These are phyloP conservation scores for Aureobasidium lini DNA, from an alignment of 2,329 filamentous ascomycete species.

Conservation along the genomic window DNA sequence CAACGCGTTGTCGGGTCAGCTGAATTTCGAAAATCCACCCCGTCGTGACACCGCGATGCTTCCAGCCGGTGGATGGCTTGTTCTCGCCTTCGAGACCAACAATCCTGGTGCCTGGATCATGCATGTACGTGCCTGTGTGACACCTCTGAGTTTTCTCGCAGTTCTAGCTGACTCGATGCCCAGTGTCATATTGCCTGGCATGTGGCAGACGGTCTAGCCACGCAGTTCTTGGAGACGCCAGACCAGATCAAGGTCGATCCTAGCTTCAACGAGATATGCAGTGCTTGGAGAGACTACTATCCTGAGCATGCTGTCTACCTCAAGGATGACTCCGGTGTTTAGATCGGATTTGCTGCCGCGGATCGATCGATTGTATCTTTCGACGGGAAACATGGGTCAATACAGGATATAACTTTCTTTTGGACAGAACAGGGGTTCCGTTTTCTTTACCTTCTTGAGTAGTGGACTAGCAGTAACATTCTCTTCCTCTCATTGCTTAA, in stretches of 20 bases:
- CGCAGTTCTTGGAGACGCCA: conserved; percentile 27
- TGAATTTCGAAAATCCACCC: conserved; percentile 32
- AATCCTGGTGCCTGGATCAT: conserved; percentile 36
- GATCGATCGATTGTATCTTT: too few species aligned
- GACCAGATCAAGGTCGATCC: conserved; percentile 20
- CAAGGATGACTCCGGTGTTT: conserved; percentile 27
- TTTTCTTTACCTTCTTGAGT: too few species aligned
- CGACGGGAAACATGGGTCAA: too few species aligned
- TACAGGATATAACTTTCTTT: too few species aligned
- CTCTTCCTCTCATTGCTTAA: too few species aligned
- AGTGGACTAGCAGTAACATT: too few species aligned
- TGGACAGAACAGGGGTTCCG: too few species aligned
- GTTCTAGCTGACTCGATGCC: background rate
- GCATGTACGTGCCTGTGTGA: background rate
- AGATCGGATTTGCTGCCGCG: background rate
- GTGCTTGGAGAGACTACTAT: conserved; percentile 25
- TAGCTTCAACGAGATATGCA: conserved; percentile 24
- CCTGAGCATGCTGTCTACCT: conserved; percentile 18
- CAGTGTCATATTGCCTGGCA: conserved; percentile 26
- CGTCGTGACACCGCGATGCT: conserved; percentile 35
- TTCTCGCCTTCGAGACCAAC: conserved; percentile 34
- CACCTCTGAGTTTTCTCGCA: background rate
- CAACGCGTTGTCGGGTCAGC: conserved; percentile 16
- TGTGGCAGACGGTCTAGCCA: conserved; percentile 26
- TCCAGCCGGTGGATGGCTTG: conserved; percentile 30